These are phyloP conservation scores for Hyaloperonospora arabidopsidis DNA, from an alignment of 352 stramenopile genomes.

Conservation along the genomic window DNA sequence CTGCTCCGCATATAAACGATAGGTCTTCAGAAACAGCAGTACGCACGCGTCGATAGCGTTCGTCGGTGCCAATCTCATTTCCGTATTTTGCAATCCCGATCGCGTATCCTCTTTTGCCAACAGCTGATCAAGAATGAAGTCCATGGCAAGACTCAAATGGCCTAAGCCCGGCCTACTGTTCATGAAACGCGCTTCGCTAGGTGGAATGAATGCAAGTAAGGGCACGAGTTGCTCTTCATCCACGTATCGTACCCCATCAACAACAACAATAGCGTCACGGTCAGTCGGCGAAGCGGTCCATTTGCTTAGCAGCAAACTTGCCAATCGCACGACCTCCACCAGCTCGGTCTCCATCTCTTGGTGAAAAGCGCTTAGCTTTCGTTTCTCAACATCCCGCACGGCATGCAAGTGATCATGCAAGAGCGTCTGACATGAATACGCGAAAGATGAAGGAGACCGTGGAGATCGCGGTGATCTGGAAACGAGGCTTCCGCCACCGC, in stretches of 20 bases:
- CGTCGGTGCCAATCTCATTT: slow-evolving; percentile 7
- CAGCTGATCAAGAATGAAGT: slow-evolving; percentile 52
- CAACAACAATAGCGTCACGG: slow-evolving; percentile 33
- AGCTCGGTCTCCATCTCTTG: slow-evolving; percentile 40
- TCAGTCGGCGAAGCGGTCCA: slow-evolving; percentile 41
- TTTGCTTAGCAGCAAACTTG: slow-evolving; percentile 39
- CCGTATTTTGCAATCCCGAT: background rate
- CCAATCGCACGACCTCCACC: slow-evolving; percentile 36
- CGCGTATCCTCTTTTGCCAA: slow-evolving; percentile 16
- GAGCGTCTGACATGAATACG: slow-evolving; percentile 52
- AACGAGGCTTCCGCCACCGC: slow-evolving; percentile 17
- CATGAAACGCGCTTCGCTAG: slow-evolving; percentile 44
- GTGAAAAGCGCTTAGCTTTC: slow-evolving; percentile 33
- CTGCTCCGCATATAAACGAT: slow-evolving; percentile 44
- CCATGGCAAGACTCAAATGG: slow-evolving; percentile 56
- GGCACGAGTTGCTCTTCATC: slow-evolving; percentile 58
- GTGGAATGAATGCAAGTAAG: slow-evolving; percentile 34
- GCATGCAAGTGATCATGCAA: slow-evolving; percentile 52
- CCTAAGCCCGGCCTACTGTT: slow-evolving; percentile 41
- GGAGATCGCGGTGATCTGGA: slow-evolving; percentile 31
- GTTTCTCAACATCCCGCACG: slow-evolving; percentile 29
- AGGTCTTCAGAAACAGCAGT: slow-evolving; percentile 63
- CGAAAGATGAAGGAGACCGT: slow-evolving; percentile 30
- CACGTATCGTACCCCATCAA: slow-evolving; percentile 39
- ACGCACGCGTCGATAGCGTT: slow-evolving; percentile 45